Percentiles rank a stretch among this genome's conserved stretches.
phyloP scores from a whole-genome alignment of 306 rosid species.

The Rosa chinensis region DNA sequence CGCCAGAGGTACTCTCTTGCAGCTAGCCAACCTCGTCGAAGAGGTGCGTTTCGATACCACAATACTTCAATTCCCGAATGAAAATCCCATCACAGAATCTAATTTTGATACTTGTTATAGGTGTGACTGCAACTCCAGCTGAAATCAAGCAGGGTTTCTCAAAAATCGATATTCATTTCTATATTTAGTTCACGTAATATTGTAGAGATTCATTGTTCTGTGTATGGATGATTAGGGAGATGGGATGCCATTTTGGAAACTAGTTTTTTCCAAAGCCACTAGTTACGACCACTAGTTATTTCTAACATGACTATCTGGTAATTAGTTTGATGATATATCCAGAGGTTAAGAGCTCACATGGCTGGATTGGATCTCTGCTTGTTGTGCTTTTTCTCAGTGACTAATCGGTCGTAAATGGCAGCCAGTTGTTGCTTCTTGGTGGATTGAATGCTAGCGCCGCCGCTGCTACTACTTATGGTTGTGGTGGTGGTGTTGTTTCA shows the following conservation, averaged over 20 bases:
- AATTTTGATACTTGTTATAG: constrained; percentile 25
- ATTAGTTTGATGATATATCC: not conserved
- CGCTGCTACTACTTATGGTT: too few species aligned
- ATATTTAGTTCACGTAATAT: not conserved
- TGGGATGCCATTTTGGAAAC: constrained; percentile 97
- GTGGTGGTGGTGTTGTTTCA: too few species aligned
- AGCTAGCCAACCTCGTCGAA: constrained; percentile 72
- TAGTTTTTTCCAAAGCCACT: constrained; percentile 90
- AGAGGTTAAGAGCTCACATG: too few species aligned
- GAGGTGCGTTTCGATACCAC: constrained; percentile 41
- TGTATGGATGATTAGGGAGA: constrained; percentile 60
- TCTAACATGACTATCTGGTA: constrained; percentile 91
- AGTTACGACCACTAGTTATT: too few species aligned
- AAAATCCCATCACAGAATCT: not conserved
- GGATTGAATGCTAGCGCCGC: too few species aligned
- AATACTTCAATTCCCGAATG: not conserved
- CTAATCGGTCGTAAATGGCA: too few species aligned
- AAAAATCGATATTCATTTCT: not conserved
- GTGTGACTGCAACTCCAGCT: constrained; percentile 60
- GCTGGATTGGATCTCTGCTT: too few species aligned
- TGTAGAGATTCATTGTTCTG: not conserved
- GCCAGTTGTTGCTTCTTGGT: too few species aligned
- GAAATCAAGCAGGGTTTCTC: constrained; percentile 80
- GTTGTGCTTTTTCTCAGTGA: too few species aligned
- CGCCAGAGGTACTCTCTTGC: constrained; percentile 96